Conservation (phyloP, 2,329 filamentous ascomycete species). For the Trichoderma arundinaceum region DNA sequence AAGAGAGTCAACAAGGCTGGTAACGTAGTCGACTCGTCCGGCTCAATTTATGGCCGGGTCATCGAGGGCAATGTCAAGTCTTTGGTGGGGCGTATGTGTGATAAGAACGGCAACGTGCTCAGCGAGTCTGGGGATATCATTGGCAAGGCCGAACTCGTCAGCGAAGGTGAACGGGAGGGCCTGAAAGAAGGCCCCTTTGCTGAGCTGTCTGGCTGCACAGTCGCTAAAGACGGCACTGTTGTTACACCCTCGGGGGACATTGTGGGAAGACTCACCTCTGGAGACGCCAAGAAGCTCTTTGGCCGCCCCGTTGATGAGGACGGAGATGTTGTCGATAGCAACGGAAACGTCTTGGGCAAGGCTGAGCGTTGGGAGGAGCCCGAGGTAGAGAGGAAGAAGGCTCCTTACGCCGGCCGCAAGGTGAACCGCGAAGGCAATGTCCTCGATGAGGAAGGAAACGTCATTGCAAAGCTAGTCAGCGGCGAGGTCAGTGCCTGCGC, state of each 20-base stretch:
- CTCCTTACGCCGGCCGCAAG: conserved; percentile 58
- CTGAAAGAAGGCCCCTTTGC: conserved; percentile 71
- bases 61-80: conserved; percentile 69
- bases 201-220: conserved; percentile 67
- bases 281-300: conserved; percentile 73
- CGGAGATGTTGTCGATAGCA: conserved; percentile 80
- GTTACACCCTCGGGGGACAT: conserved; percentile 70
- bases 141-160: conserved; percentile 69
- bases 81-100: conserved; percentile 71
- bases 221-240: conserved; percentile 72
- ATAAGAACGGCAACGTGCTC: conserved; percentile 73
- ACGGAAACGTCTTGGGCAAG: conserved; percentile 64
- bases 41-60: conserved; percentile 66
- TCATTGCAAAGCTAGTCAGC: conserved; percentile 70
- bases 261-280: conserved; percentile 73
- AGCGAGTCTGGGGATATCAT: conserved; percentile 75
- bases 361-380: conserved; percentile 66
- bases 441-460: conserved; percentile 62
- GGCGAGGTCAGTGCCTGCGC: conserved; percentile 69
- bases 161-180: conserved; percentile 68
- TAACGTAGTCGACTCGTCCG: conserved; percentile 61
- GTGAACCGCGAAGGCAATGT: conserved; percentile 66
- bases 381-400: conserved; percentile 58
- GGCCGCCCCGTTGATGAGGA: conserved; percentile 80
- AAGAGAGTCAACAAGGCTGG: conserved; percentile 76